Percentiles rank a stretch among this genome's conserved stretches.
Evolutionary conservation across 192 early-diverging fungal genomes (phyloP).

Genomic region (Coemansia sp.): DNA sequence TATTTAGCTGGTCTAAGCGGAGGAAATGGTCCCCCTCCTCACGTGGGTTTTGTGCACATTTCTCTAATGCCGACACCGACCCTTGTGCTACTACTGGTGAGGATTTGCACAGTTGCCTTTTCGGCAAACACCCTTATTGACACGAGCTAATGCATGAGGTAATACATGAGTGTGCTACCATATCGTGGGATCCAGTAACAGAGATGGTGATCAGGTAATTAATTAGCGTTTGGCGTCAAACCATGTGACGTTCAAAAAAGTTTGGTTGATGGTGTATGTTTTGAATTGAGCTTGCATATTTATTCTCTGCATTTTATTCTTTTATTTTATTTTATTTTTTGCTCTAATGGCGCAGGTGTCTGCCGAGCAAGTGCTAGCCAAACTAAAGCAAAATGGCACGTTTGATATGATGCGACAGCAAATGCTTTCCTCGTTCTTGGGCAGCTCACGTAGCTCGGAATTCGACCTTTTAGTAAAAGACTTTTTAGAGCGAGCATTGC

Average conservation of each 20-base stretch:
- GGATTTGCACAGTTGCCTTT: background rate
- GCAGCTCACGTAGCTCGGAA: slow-evolving; percentile 26
- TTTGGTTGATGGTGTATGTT: background rate
- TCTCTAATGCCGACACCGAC: background rate
- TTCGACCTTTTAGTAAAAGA: slow-evolving; percentile 16
- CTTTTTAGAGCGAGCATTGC: slow-evolving; percentile 15
- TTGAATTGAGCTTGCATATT: background rate
- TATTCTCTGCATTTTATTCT: background rate
- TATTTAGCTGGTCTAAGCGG: background rate
- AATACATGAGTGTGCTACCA: background rate
- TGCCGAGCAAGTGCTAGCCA: slow-evolving; percentile 34
- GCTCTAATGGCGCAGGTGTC: slow-evolving; percentile 23
- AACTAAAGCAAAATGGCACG: slow-evolving; percentile 32
- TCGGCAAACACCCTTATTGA: background rate
- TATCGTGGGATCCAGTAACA: background rate
- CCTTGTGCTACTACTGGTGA: background rate
- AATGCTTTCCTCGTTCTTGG: slow-evolving; percentile 23
- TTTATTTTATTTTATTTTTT: background rate
- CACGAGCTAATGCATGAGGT: background rate
- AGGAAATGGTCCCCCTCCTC: background rate
- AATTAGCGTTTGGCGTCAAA: background rate
- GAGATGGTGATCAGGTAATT: background rate
- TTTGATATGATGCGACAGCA: slow-evolving; percentile 36
- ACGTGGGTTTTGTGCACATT: background rate
- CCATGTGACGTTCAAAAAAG: background rate